Evolutionary conservation across 768 basidiomycete species (phyloP).

Genomic region (Saitozyma sp.): DNA sequence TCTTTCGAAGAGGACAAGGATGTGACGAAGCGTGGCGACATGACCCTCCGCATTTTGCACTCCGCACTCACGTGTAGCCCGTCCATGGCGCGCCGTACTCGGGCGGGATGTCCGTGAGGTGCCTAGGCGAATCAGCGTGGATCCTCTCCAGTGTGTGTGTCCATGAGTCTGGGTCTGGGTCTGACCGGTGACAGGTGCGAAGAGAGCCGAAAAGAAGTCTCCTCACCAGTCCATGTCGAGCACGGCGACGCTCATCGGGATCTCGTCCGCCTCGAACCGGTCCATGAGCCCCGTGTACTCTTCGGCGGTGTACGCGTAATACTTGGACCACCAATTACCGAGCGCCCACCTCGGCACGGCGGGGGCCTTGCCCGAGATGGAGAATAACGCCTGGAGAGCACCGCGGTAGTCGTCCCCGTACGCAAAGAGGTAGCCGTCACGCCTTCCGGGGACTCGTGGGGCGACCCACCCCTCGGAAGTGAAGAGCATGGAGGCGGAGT

Average conservation of each 20-base stretch:
- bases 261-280: conserved; percentile 28
- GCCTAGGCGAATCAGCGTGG: conserved; percentile 6
- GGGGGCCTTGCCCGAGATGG: conserved; percentile 23
- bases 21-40: no score
- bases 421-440: conserved; percentile 32
- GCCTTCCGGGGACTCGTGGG: conserved; percentile 5
- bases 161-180: no score
- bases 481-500: conserved; percentile 30
- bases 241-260: conserved; percentile 33
- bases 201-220: no score
- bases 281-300: conserved; percentile 33
- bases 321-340: conserved; percentile 40
- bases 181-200: no score
- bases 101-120: conserved; percentile 19
- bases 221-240: conserved; percentile 39
- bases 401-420: conserved; percentile 27
- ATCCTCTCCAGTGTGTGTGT: no score
- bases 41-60: no score
- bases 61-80: conserved; percentile 27
- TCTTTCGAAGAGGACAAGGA: no score
- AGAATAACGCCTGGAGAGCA: conserved; percentile 26
- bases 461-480: conserved; percentile 24
- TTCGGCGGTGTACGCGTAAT: conserved; percentile 27
- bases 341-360: conserved; percentile 31
- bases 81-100: conserved; percentile 34